A percentile compares a stretch with the other conserved stretches of the same genome.
Evolutionary conservation across 805 yeast species (phyloP).

Genomic region (Candida alai): DNA sequence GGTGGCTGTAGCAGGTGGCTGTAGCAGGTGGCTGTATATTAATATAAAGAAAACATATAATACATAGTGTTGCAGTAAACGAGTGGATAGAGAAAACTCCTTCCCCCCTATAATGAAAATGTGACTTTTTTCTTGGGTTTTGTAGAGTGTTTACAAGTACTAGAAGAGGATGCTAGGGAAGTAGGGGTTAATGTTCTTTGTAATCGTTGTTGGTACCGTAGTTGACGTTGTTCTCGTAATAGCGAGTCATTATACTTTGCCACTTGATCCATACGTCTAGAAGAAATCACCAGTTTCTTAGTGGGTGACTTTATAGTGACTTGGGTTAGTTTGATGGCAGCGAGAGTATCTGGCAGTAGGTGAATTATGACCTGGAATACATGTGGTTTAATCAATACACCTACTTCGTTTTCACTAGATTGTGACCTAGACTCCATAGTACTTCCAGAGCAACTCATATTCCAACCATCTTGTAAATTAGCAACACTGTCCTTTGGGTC

Average conservation of each 20-base stretch:
- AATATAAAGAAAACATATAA: neutral
- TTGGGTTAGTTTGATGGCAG: constrained; percentile 8
- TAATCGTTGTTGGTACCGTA: constrained; percentile 13
- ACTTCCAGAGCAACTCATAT: too few species aligned
- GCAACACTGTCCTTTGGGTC: too few species aligned
- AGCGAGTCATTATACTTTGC: constrained; percentile 20
- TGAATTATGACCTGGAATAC: neutral
- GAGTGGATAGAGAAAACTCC: too few species aligned
- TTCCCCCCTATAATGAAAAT: constrained; percentile 16
- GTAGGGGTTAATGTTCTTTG: constrained; percentile 8
- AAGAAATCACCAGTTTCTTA: constrained; percentile 12
- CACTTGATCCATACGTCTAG: constrained; percentile 20
- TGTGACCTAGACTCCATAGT: too few species aligned
- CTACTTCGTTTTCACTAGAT: too few species aligned
- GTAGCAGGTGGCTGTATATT: too few species aligned
- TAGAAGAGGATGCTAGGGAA: constrained; percentile 10
- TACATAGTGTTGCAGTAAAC: too few species aligned
- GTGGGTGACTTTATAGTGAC: constrained; percentile 10
- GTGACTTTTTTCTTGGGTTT: constrained; percentile 23
- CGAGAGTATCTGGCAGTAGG: constrained; percentile 3
- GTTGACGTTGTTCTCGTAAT: constrained; percentile 25
- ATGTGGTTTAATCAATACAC: too few species aligned
- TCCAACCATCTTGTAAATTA: too few species aligned
- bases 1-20: too few species aligned
- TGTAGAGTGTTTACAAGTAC: constrained; percentile 8